Base-by-base conservation (phyloP, 2,329 filamentous ascomycete species). In the Claviceps capensis region DNA sequence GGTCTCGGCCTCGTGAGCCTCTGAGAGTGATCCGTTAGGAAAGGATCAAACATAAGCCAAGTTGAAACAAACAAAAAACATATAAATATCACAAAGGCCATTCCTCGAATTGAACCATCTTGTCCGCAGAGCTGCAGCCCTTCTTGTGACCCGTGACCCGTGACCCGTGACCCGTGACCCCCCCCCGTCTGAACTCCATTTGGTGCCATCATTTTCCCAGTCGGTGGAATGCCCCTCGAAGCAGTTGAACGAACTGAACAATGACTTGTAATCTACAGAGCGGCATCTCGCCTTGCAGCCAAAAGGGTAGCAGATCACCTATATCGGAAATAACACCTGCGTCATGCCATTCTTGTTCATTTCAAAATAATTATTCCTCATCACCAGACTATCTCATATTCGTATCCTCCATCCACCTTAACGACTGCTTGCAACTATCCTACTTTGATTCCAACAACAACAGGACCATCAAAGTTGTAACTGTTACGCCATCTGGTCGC, bases 331-430 rank as follows among this genome's bases (percentile, higher is more conserved):
- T 11, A 8, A 3, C 40, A 41, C 43, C 22, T 47, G 47, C 48
- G 50, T 37, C 49, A 49, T 53, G 54, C 44, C 52, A 49, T 52
- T 16, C 44, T 56, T 34, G 14, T 48, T 50, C 43, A 9, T 40
- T 55, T 47, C 48, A 51, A 54, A 53, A 49, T 11, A 48, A 50
- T 53, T 53, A 38, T 37, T 44, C 17, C 51, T 23, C 14, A 23
- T 23, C 17, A 9, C 47, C 26, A 48, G 40, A 37, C 47, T 52
- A 52, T 40, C 42, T 43, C 37, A 47, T 47, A 47, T 37, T 47
- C 22, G 34, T 30, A 26, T 50, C 14, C 19, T 46, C 11, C 34
- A 16, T 36, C 36, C 19, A 42, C 23, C 41, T 19, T 30, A 23
- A 47, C 46, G 17, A 43, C 48, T 42, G n/a, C 38, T 23, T 19